Evolutionary conservation across 75 land plant species (phyloP).

Genomic region (Sequoiadendron giganteum): DNA sequence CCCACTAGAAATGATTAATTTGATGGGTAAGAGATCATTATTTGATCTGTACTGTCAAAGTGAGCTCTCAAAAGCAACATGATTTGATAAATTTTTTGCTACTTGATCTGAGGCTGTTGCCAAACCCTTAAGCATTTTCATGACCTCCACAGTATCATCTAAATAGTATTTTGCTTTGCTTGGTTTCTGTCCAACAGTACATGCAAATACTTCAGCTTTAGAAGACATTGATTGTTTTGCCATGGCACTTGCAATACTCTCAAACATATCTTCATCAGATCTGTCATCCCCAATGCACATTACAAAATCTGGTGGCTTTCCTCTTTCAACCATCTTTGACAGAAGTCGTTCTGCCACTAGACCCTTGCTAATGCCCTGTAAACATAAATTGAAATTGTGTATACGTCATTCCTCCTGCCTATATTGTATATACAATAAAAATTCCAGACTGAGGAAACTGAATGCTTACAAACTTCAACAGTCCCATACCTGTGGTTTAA

Average conservation of each 20-base stretch:
- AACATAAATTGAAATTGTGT: background rate
- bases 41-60: background rate
- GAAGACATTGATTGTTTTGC: constrained; percentile 23
- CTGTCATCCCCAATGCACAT: constrained; percentile 87
- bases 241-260: constrained; percentile 49
- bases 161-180: constrained; percentile 73
- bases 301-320: constrained; percentile 73
- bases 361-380: constrained; percentile 84
- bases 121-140: constrained; percentile 54
- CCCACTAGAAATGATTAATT: background rate
- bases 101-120: constrained; percentile 38
- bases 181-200: constrained; percentile 66
- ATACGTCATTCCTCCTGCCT: background rate
- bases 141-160: constrained; percentile 67
- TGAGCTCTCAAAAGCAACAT: constrained; percentile 41
- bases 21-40: background rate
- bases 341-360: constrained; percentile 63
- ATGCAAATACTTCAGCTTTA: constrained; percentile 57
- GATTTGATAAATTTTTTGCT: constrained; percentile 7
- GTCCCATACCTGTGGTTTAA: constrained; percentile 60
- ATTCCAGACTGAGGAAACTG: background rate
- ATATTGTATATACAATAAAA: background rate
- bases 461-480: background rate
- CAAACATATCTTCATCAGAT: constrained; percentile 93
- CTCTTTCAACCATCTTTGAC: constrained; percentile 38